Evolutionary conservation across 495 filamentous ascomycete species (phyloP), one percentile per base, ranked within the genome.

Genomic region (Penicillium fimorum): DNA sequence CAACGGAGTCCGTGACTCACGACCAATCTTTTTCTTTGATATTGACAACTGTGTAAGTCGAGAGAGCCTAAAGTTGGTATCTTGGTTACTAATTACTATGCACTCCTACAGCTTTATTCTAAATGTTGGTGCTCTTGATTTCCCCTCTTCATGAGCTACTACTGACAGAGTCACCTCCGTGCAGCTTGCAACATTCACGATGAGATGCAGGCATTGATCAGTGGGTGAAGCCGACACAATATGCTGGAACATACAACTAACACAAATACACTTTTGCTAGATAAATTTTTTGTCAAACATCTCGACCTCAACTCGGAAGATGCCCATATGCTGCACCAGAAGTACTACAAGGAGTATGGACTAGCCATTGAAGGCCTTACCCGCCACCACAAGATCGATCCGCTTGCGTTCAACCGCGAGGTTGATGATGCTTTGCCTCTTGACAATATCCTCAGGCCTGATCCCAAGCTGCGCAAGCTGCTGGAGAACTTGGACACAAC

Each of bases 341-440:
- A 88, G 57, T 99, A 99, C 80, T 97, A 97, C 78, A 85, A 84
- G 62, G 88, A 90, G 64, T 99, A 99, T 72, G 95, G 95, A 20
- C 84, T 97, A 3, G 92, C 95, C n/a, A 92, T 99, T 60, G 89
- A 96, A 68, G 95, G 95, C 0, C 79, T 99, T 2, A 92, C 96
- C 1, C 85, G 89, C 24, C 87, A 97, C 71, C 95, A 99, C 73
- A 87, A 93, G 71, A 94, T 99, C 63, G 91, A 99, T 64, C 87
- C 95, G 2, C 80, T 99, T 4, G 91, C 92, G 29, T 99, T 96
- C 81, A 99, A 99, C 70, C 71, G 79, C 57, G 85, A 92, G 72
- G 95, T 97, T 25, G 95, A 99, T 69, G 95, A 99, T 65, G 93
- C 95, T 0, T 76, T 99, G 24, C 93, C 95, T 1, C 82, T 99